Base-by-base conservation (phyloP, 306 rosid species). In the Glycine tomentella region DNA sequence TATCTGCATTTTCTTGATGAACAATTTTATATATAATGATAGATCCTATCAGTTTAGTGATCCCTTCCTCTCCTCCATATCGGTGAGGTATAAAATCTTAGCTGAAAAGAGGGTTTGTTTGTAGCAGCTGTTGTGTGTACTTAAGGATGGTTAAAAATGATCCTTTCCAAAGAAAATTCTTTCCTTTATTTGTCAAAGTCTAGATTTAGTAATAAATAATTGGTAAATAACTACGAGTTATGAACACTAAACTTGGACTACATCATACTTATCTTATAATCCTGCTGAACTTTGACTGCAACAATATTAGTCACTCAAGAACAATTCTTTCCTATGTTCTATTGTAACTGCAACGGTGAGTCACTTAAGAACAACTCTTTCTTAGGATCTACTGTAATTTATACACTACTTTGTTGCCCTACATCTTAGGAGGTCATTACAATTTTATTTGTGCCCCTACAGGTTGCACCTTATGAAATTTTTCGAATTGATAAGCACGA, bases 381-480 rank as follows among this genome's bases (percentile, higher is more conserved):
- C 44, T 51, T 15, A 61, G 45, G 75, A 57, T 77, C 42, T 64
- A 16, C 45, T 15, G 11, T 64, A 57, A 59, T 76, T 59, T 76
- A 53, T 72, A 13, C 50, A 25, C 52, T 55, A 73, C 78, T 71
- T 53, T 31, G 77, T 55, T 9, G 70, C 33, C 58, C 71, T 63
- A 55, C 74, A 66, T 73, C 40, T 55, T 45, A 69, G 72, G 67
- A 74, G 58, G 80, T 64, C 50, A 5, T 68, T 20, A 61, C 44
- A 63, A 34, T 14, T 58, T 44, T 78, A 0, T 48, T 80, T 70
- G 14, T 72, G 52, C 62, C 25, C 46, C 17, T 34, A 84, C 89
- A 96, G 99, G 92, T 93, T 82, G 85, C 89, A 33, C 98, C 99
- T 65, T 77, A 78, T 85, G 97, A 92, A 83, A 90, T 96, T 79